Evolutionary conservation across 306 rosid genomes (phyloP).

Genomic region (Dicorynia guianensis): DNA sequence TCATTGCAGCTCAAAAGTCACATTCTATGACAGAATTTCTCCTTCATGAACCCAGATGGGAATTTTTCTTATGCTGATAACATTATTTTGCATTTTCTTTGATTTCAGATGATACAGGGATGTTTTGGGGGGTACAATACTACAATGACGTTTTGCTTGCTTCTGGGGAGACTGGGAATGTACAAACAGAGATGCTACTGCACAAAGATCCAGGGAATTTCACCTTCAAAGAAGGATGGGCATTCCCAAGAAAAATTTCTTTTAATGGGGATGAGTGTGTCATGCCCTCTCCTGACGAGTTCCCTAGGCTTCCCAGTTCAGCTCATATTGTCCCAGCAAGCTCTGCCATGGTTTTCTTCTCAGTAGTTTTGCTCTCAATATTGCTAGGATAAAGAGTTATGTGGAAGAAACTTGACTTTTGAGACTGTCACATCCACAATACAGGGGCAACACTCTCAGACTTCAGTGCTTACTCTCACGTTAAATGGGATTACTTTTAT

Average conservation of each 20-base stretch:
- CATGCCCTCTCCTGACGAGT: slow-evolving; percentile 77
- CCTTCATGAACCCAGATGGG: too few species aligned
- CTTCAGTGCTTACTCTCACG: too few species aligned
- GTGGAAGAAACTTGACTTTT: background rate
- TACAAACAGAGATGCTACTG: slow-evolving; percentile 74
- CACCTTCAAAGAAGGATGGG: slow-evolving; percentile 79
- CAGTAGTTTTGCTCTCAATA: slow-evolving; percentile 20
- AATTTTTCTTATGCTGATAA: too few species aligned
- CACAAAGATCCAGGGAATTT: slow-evolving; percentile 65
- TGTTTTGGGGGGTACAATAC: slow-evolving; percentile 78
- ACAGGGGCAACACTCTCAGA: too few species aligned
- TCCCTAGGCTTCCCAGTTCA: slow-evolving; percentile 67
- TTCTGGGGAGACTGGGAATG: slow-evolving; percentile 66
- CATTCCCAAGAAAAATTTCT: slow-evolving; percentile 75
- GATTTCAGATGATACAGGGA: slow-evolving; percentile 74
- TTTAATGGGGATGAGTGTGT: slow-evolving; percentile 87
- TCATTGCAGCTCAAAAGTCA: background rate
- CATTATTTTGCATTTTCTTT: background rate
- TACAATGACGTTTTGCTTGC: slow-evolving; percentile 75
- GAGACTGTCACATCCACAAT: background rate
- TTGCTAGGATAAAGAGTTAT: background rate
- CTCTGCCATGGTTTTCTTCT: slow-evolving; percentile 24
- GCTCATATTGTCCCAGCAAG: slow-evolving; percentile 29
- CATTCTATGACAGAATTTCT: background rate
- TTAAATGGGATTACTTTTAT: too few species aligned